These are phyloP conservation scores for Sclerotinia spermophila DNA, from an alignment of 2,329 filamentous ascomycete genomes.

Conservation along the genomic window DNA sequence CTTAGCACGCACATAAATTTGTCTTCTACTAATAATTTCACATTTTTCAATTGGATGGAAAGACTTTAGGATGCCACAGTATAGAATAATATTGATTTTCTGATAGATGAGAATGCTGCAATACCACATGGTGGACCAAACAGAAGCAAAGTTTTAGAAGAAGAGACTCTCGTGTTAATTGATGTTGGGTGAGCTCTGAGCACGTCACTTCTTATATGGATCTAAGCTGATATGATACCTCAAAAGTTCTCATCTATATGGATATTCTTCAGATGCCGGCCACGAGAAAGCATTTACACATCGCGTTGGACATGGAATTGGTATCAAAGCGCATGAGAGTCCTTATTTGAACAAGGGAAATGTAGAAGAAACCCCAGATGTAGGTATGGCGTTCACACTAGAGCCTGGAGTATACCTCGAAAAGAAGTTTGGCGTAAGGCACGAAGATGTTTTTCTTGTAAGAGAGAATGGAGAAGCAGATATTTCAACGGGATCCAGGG, in stretches of 20 bases:
- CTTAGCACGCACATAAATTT: background rate
- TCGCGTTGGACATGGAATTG: constrained; percentile 60
- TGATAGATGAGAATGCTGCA: constrained; percentile 39
- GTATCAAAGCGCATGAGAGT: constrained; percentile 63
- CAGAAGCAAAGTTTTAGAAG: constrained; percentile 47
- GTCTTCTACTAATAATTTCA: background rate
- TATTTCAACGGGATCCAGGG: constrained; percentile 51
- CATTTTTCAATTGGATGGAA: background rate
- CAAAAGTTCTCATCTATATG: constrained; percentile 52
- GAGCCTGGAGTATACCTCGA: constrained; percentile 62
- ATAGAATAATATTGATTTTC: constrained; percentile 14
- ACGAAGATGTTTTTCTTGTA: constrained; percentile 60
- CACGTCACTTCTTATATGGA: background rate
- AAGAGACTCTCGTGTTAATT: constrained; percentile 57
- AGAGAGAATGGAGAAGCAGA: constrained; percentile 51
- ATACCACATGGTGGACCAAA: constrained; percentile 41
- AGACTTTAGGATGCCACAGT: background rate
- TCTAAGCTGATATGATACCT: constrained; percentile 16
- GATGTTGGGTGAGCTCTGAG: constrained; percentile 47
- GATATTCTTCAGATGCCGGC: constrained; percentile 59
- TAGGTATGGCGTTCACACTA: constrained; percentile 61
- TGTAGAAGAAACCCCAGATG: constrained; percentile 42
- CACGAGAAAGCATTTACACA: constrained; percentile 60
- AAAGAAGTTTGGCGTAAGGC: constrained; percentile 57
- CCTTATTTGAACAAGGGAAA: constrained; percentile 64